Base-by-base conservation (phyloP, 345 rosid genomes). In the Hirschfeldia incana region DNA sequence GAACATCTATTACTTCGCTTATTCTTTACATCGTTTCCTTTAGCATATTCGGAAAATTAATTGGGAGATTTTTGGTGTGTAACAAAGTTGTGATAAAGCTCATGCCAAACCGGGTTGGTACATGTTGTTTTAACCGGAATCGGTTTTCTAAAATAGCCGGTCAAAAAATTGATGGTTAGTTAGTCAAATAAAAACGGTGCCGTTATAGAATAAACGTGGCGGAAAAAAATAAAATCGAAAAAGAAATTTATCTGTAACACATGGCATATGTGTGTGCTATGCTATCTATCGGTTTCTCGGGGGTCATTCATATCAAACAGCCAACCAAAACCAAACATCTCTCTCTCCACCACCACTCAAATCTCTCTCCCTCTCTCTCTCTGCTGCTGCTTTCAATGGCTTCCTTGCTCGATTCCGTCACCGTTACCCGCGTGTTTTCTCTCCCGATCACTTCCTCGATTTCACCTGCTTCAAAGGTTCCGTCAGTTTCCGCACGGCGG, bases 341-440 rank as follows among this genome's bases (percentile, higher is more conserved):
- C 65, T 69, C 69, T 8, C 73, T 66, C 77, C 1, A 62, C 76
- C 69, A 74, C 79, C 69, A 74, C 79, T 75, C 53, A 46, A 69
- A 69, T 11, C 21, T 61, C 63, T 13, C 64, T 69, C 69, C 8
- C 72, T 4, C 64, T 70, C 69, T 68, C 75, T 75, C 16, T 21
- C 21, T 21, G 21, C 21, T 21, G 29, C 76, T 64, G 29, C 74
- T 81, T 49, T 72, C 81, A 8, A 81, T 81, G 84, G 81, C 84
- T 58, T 66, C 81, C 5, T 34, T 76, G 70, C 78, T 81, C 36
- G 81, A 81, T 72, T 81, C 84, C 15, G 77, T 81, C 66, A 81
- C 75, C 26, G 84, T 60, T 2, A 76, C 81, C 32, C 84, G 77
- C 77, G 76, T 72, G 5, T 76, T 72, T 62, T 29, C 78, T 72